Conservation (phyloP, 1,284 basidiomycete species). For the Ceratobasidium sp. region DNA sequence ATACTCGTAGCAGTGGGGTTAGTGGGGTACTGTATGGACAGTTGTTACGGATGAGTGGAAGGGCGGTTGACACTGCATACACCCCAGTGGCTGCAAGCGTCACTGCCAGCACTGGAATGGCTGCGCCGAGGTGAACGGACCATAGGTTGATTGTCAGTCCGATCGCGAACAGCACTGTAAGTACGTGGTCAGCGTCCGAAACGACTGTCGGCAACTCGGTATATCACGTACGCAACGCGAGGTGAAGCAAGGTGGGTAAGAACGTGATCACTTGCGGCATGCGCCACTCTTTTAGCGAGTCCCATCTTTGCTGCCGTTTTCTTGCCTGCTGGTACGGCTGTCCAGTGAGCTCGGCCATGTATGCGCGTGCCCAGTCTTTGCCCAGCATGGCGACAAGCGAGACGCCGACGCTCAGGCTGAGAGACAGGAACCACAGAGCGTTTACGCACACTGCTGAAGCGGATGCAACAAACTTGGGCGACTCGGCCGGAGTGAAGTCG, state of each 20-base stretch:
- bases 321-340: slow-evolving; percentile 24
- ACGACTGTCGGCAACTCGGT: too few relatives aligned
- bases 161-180: neutral
- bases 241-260: neutral
- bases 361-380: slow-evolving; percentile 18
- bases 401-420: slow-evolving; percentile 11
- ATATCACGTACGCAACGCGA: neutral
- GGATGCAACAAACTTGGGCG: neutral
- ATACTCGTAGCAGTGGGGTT: neutral
- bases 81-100: neutral
- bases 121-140: neutral
- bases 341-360: slow-evolving; percentile 11
- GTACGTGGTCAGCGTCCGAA: neutral
- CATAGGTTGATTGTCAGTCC: slow-evolving; percentile 5
- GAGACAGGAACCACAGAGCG: slow-evolving; percentile 21
- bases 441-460: neutral
- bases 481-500: neutral
- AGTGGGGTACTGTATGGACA: slow-evolving; percentile 15
- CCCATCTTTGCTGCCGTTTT: slow-evolving; percentile 4
- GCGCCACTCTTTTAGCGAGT: neutral
- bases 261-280: neutral
- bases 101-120: neutral
- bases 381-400: slow-evolving; percentile 25
- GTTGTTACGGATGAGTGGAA: neutral
- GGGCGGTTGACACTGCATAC: neutral